Conservation (phyloP, 129 eudicot genomes). For the carrot (Daucus carota) region DNA sequence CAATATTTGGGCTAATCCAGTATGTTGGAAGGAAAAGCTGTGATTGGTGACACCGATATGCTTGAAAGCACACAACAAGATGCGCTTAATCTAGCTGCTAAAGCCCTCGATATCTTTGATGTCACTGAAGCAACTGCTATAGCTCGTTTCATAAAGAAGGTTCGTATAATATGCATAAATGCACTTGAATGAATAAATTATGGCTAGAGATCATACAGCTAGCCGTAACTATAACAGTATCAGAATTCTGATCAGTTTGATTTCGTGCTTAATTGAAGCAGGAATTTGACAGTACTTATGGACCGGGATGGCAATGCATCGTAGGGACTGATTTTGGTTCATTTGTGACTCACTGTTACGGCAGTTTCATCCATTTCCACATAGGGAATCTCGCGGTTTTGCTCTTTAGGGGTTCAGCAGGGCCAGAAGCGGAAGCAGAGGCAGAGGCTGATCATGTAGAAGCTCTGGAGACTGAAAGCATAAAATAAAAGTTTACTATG, state of each 20-base stretch:
- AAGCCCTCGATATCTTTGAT: constrained; percentile 88
- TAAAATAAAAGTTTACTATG: constrained; percentile 13
- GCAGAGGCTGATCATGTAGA: constrained; percentile 24
- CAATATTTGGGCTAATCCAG: neutral
- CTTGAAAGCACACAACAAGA: constrained; percentile 72
- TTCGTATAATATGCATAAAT: neutral
- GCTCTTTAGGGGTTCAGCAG: constrained; percentile 71
- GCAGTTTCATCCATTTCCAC: constrained; percentile 73
- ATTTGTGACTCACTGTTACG: constrained; percentile 83
- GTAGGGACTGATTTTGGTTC: constrained; percentile 93
- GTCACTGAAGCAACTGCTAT: constrained; percentile 85
- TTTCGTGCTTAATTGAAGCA: constrained; percentile 20
- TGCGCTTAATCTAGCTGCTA: constrained; percentile 79
- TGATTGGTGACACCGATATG: constrained; percentile 87
- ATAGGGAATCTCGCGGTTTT: constrained; percentile 73
- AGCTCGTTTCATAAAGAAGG: constrained; percentile 82
- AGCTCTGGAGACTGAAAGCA: constrained; percentile 33
- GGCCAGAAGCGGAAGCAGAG: constrained; percentile 25
- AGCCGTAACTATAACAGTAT: neutral
- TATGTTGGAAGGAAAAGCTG: constrained; percentile 93
- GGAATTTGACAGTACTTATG: constrained; percentile 72
- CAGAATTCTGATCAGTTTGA: neutral
- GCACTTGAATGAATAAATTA: neutral
- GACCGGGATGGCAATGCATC: constrained; percentile 92
- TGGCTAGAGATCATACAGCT: neutral